phyloP scores from a whole-genome alignment of 129 eudicot genomes.

The Daucus carota region DNA sequence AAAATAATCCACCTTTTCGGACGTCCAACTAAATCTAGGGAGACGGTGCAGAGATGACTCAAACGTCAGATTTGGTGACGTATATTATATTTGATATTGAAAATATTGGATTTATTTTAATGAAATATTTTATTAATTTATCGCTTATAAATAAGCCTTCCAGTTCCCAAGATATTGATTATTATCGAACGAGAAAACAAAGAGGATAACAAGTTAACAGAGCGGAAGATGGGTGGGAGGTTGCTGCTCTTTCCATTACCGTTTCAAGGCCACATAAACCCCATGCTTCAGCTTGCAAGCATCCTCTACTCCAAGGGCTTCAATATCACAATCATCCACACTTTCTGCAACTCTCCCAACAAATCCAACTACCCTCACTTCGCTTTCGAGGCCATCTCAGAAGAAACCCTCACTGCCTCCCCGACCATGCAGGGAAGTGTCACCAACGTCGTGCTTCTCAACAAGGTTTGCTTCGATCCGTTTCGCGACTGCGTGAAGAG shows the following conservation, averaged over 20 bases:
- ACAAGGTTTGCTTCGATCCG: not conserved
- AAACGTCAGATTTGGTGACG: too few species aligned
- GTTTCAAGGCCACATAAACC: not conserved
- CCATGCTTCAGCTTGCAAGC: conserved; percentile 1
- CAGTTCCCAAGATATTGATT: too few species aligned
- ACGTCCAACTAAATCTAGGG: too few species aligned
- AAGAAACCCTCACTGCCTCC: not conserved
- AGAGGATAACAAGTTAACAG: not conserved
- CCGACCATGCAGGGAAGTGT: not conserved
- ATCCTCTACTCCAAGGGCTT: not conserved
- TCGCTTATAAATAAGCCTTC: not conserved
- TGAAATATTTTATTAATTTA: too few species aligned
- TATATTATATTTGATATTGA: too few species aligned
- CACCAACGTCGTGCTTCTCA: not conserved
- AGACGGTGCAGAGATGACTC: too few species aligned
- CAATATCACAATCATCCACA: not conserved
- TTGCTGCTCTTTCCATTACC: not conserved
- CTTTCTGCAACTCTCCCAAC: not conserved
- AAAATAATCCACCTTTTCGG: too few species aligned
- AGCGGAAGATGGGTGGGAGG: not conserved
- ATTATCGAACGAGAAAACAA: not conserved
- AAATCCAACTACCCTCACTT: not conserved
- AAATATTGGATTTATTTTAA: too few species aligned
- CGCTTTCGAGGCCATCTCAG: not conserved
- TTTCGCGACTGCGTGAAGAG: not conserved